Evolutionary conservation across 2,329 filamentous ascomycete genomes (phyloP), one percentile per base, ranked within the genome.

Genomic region (Ophiostoma perfectum): DNA sequence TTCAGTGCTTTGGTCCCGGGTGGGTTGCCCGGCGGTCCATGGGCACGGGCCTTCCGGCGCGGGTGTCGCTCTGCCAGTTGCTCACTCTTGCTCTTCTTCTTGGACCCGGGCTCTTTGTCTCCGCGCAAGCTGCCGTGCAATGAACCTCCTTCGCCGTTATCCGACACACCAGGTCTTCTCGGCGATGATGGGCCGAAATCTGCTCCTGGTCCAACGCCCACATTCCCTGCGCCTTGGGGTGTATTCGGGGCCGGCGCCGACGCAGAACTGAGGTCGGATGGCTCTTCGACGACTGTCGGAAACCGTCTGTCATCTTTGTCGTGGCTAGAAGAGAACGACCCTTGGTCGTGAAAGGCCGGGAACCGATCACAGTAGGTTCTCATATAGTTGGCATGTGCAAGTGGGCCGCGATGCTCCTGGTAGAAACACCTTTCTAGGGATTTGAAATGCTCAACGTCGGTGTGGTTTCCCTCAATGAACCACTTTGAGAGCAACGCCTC

Each of bases 401-500:
- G 80, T 41, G 82, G 81, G 0, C 86, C 86, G 0, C 84, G 80
- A 74, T 88, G 86, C 70, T 88, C 84, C 71, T 88, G 85, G 60
- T 82, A 83, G 70, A 88, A 87, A 3, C 83, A 86, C 70, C 83
- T 82, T 72, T 87, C 85, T 2, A 89, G 74, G 0, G 85, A 84
- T 72, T 88, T 88, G 77, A 88, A 88, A 1, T 84, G 83, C 73
- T 88, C 84, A 1, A 88, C 82, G 73, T 89, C 86, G n/a, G 81
- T 81, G 16, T 83, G 82, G 0, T 85, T 85, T 49, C 85, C 83
- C 74, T 89, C 87, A 45, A 89, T 84, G 72, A 89, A 89, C 7
- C 81, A 82, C 71, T 89, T 89, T 0, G 86, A 85, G n/a, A 89
- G 76, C 1, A 89, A 77, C 0, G 85, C 77, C 76, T 89, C 86